phyloP scores from a whole-genome alignment of 78 protist genomes.

The Parvularia atlantis region DNA sequence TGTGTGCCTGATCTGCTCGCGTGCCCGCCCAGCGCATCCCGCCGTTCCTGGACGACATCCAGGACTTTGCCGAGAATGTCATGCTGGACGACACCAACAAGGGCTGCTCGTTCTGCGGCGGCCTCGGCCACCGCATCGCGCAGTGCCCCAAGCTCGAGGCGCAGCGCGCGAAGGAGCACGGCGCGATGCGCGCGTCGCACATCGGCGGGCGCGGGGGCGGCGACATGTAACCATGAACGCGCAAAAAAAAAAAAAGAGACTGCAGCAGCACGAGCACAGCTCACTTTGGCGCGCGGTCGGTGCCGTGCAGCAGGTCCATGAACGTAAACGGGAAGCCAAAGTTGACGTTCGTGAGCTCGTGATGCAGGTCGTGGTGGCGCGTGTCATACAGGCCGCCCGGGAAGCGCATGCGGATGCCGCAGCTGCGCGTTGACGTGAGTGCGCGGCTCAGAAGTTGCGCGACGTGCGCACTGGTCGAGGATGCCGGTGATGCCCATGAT shows the following conservation, averaged over 20 bases:
- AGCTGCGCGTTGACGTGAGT: not conserved
- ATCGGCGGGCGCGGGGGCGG: no score
- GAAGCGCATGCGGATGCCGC: not conserved
- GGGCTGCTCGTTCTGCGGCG: constrained; percentile 90
- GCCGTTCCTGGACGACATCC: not conserved
- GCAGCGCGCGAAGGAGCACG: not conserved
- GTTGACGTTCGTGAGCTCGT: not conserved
- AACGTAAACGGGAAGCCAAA: not conserved
- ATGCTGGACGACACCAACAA: not conserved
- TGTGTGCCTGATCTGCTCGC: no score
- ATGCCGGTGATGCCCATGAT: not conserved
- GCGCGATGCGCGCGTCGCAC: no score
- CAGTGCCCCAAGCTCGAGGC: constrained; percentile 57
- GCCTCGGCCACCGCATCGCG: constrained; percentile 86
- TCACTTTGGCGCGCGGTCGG: no score
- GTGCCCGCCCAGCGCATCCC: no score
- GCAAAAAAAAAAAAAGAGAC: no score
- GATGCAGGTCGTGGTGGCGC: not conserved
- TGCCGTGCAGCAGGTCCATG: constrained; percentile 1
- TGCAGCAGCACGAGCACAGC: no score
- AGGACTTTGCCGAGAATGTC: not conserved
- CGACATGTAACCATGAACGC: no score
- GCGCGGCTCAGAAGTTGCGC: not conserved
- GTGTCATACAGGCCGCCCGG: not conserved
- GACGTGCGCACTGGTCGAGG: not conserved